Evolutionary conservation across 768 basidiomycete genomes (phyloP).

Genomic region (Pisolithus albus): DNA sequence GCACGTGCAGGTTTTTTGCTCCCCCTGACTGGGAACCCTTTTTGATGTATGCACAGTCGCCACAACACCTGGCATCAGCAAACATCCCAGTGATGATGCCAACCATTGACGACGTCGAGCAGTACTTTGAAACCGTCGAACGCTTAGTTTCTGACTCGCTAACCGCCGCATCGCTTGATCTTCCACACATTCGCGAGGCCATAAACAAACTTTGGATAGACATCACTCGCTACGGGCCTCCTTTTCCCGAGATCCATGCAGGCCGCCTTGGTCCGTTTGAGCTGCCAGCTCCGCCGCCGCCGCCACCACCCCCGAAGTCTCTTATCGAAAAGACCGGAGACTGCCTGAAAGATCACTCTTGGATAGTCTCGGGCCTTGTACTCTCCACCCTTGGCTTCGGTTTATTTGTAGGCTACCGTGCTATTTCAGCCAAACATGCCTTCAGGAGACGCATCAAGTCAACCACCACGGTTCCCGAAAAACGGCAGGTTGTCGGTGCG

Average conservation of each 20-base stretch:
- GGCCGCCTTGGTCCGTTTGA: constrained; percentile 67
- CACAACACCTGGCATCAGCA: not conserved
- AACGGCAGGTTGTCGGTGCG: constrained; percentile 42
- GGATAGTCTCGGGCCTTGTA: constrained; percentile 48
- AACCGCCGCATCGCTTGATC: constrained; percentile 48
- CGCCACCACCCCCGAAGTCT: constrained; percentile 42
- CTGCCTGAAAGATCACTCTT: constrained; percentile 56
- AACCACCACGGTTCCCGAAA: constrained; percentile 29
- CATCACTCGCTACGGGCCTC: constrained; percentile 73
- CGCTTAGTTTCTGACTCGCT: constrained; percentile 53
- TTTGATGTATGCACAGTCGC: constrained; percentile 2
- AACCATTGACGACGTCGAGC: constrained; percentile 63
- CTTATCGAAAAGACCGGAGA: constrained; percentile 40
- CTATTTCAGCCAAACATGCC: constrained; percentile 15
- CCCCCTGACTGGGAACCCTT: not conserved
- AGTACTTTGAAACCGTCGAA: constrained; percentile 61
- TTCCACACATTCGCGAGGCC: constrained; percentile 60
- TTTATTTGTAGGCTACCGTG: constrained; percentile 52
- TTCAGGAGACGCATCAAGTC: constrained; percentile 18
- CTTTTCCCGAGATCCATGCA: constrained; percentile 47
- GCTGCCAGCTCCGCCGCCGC: constrained; percentile 60
- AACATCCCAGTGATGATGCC: constrained; percentile 19
- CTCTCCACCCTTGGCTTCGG: constrained; percentile 55
- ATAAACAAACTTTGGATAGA: constrained; percentile 70
- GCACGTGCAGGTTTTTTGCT: not conserved